phyloP scores from a whole-genome alignment of 2,329 filamentous ascomycete genomes.

The Fusarium sp. region DNA sequence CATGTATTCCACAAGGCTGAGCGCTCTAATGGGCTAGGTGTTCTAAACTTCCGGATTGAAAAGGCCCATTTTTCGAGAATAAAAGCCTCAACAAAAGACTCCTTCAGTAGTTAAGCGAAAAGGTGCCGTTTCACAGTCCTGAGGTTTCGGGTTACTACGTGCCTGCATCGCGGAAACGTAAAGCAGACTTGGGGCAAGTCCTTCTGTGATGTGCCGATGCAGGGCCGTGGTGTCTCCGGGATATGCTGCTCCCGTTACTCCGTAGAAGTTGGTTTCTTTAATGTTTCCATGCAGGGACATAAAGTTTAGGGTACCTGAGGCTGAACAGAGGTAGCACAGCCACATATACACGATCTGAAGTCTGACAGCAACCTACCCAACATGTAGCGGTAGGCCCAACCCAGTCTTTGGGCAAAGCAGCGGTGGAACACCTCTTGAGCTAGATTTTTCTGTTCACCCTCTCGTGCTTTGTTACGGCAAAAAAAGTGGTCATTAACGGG shows the following conservation, averaged over 20 bases:
- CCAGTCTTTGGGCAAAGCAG: neutral
- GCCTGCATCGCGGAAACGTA: neutral
- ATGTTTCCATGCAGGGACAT: neutral
- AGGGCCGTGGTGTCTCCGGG: constrained; percentile 18
- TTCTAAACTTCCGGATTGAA: constrained; percentile 22
- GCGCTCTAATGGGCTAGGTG: constrained; percentile 10
- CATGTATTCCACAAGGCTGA: constrained; percentile 31
- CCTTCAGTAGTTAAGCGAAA: constrained; percentile 7
- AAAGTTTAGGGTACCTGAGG: constrained; percentile 24
- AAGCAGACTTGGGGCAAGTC: neutral
- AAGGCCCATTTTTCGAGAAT: constrained; percentile 32
- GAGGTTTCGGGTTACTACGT: constrained; percentile 7
- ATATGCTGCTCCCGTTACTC: neutral
- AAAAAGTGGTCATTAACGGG: constrained; percentile 17
- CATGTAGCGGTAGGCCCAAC: neutral
- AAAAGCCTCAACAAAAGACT: constrained; percentile 28
- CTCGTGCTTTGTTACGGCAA: constrained; percentile 30
- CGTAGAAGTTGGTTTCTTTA: constrained; percentile 2
- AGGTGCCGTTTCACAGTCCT: neutral
- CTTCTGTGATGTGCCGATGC: constrained; percentile 14
- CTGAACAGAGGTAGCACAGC: constrained; percentile 19
- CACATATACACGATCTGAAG: neutral
- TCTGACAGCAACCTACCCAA: neutral
- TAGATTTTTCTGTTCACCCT: constrained; percentile 20
- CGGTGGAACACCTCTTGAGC: constrained; percentile 7